Evolutionary conservation across 2,329 filamentous ascomycete species (phyloP).

Genomic region (Magnaporthiopsis incrustans): DNA sequence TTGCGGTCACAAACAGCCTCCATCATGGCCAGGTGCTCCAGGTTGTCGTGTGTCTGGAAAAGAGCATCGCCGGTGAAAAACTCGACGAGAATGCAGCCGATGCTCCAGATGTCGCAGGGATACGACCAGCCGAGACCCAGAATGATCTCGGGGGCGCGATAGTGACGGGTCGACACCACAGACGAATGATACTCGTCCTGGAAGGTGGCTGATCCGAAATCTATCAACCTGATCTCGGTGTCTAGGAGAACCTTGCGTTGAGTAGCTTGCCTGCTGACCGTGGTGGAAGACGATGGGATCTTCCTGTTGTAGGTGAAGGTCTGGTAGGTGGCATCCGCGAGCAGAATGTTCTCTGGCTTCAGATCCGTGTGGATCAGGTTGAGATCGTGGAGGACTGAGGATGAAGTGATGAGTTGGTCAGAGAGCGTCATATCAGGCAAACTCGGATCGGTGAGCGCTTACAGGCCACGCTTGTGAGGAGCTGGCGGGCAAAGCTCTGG

Average conservation of each 20-base stretch:
- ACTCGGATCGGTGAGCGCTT: constrained; percentile 31
- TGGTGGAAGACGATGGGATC: constrained; percentile 59
- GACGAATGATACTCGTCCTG: constrained; percentile 67
- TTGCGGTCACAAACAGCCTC: constrained; percentile 54
- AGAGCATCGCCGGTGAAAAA: constrained; percentile 65
- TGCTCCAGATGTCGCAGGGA: constrained; percentile 67
- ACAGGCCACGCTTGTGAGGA: constrained; percentile 98
- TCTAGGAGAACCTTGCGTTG: constrained; percentile 58
- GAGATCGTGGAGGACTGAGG: constrained; percentile 78
- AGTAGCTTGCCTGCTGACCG: constrained; percentile 50
- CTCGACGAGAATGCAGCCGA: constrained; percentile 64
- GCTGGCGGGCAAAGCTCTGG: constrained; percentile 88
- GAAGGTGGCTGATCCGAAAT: constrained; percentile 65
- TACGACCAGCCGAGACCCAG: constrained; percentile 64
- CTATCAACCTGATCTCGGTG: constrained; percentile 62
- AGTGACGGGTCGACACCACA: constrained; percentile 62
- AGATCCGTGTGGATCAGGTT: constrained; percentile 90
- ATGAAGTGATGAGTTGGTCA: background rate
- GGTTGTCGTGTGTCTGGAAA: constrained; percentile 65
- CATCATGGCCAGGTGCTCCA: constrained; percentile 71
- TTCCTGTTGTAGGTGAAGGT: constrained; percentile 64
- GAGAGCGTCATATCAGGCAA: background rate
- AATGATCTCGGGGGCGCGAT: constrained; percentile 63
- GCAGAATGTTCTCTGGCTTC: constrained; percentile 63
- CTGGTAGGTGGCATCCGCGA: constrained; percentile 58